A percentile compares a stretch with the other conserved stretches of the same genome.
phyloP scores from a whole-genome alignment of 1,284 basidiomycete genomes.

The Ustanciosporium gigantosporum region DNA sequence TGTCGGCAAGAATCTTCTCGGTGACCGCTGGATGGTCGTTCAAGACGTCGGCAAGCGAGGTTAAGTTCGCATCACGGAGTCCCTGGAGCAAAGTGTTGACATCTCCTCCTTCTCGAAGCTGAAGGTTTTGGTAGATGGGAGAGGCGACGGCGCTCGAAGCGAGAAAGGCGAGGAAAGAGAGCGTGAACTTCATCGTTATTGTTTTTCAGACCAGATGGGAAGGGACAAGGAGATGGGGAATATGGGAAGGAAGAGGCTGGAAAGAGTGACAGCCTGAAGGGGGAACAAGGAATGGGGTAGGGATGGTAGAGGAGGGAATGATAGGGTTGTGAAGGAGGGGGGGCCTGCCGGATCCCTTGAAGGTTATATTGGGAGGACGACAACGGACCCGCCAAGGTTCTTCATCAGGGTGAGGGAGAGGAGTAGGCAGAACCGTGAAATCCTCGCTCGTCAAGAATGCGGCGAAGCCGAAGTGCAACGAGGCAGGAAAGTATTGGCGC shows the following conservation, averaged over 20 bases:
- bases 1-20: constrained; percentile 33
- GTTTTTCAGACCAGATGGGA: not conserved
- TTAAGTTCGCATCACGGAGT: constrained; percentile 36
- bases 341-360: too few relatives aligned
- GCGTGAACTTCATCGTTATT: constrained; percentile 21
- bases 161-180: constrained; percentile 9
- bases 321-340: not conserved
- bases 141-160: constrained; percentile 1
- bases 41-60: constrained; percentile 31
- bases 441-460: too few relatives aligned
- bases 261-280: constrained; percentile 1
- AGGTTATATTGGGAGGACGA: too few relatives aligned
- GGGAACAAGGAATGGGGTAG: not conserved
- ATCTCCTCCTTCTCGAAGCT: constrained; percentile 31
- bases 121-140: constrained; percentile 18
- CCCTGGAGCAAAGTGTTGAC: constrained; percentile 33
- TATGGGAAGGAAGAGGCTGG: not conserved
- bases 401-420: too few relatives aligned
- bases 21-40: constrained; percentile 30
- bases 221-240: not conserved
- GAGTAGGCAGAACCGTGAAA: too few relatives aligned
- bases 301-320: not conserved
- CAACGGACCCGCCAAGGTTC: too few relatives aligned
- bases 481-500: too few relatives aligned
- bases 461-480: too few relatives aligned